A percentile compares a stretch with the other conserved stretches of the same genome.
phyloP scores from a whole-genome alignment of 495 filamentous ascomycete species.

The Gamarada debralockiae region DNA sequence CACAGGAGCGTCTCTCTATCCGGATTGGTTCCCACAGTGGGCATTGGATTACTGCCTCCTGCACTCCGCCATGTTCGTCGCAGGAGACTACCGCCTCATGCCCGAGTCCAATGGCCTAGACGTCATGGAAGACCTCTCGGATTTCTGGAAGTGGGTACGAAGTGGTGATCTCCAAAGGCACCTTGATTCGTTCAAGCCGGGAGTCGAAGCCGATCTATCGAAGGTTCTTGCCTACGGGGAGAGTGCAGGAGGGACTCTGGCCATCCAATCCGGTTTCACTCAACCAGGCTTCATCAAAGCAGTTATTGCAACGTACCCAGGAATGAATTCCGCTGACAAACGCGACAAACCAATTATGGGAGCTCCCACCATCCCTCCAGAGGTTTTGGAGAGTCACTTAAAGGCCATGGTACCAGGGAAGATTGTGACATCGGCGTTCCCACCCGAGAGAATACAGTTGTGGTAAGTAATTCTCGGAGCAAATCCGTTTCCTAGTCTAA shows the following conservation, averaged over 20 bases:
- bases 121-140: conserved; percentile 43
- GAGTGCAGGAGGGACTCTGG: conserved; percentile 29
- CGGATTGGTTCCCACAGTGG: conserved; percentile 16
- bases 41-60: conserved; percentile 9
- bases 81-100: conserved; percentile 48
- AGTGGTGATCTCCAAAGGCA: not conserved
- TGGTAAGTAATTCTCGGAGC: too few species aligned
- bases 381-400: not conserved
- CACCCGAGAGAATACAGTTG: conserved; percentile 4
- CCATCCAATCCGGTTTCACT: conserved; percentile 28
- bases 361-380: not conserved
- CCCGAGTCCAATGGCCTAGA: conserved; percentile 44
- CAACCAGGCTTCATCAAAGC: conserved; percentile 12
- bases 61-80: conserved; percentile 36
- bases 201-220: conserved; percentile 5
- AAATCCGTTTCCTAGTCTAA: too few species aligned
- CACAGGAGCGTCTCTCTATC: conserved; percentile 3
- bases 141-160: conserved; percentile 47
- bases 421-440: conserved; percentile 4
- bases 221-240: conserved; percentile 9
- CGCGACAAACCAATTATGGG: not conserved
- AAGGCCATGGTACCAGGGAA: not conserved
- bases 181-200: not conserved
- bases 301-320: conserved; percentile 10
- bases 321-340: not conserved